phyloP scores from a whole-genome alignment of 768 basidiomycete species.

The Boletus rubescentipes region DNA sequence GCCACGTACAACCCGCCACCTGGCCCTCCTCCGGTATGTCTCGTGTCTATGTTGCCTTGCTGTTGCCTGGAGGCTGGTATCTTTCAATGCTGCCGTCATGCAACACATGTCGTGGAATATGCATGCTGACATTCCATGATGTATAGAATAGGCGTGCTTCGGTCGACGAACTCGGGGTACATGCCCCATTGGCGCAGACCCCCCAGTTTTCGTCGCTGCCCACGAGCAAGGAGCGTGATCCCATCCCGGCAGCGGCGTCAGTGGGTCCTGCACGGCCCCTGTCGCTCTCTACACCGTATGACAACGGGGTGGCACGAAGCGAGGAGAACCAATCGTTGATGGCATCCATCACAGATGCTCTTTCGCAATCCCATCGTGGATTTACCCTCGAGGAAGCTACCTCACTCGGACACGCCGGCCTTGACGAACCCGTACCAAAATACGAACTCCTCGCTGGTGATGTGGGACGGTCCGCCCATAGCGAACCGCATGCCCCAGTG shows the following conservation, averaged over 20 bases:
- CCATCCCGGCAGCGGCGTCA: slow-evolving; percentile 13
- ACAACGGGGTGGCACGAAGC: slow-evolving; percentile 4
- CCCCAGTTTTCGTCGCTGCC: slow-evolving; percentile 65
- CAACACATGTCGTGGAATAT: slow-evolving; percentile 9
- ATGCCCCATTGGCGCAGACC: not conserved
- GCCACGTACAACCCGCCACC: slow-evolving; percentile 7
- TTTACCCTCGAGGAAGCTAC: slow-evolving; percentile 26
- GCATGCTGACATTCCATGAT: slow-evolving; percentile 12
- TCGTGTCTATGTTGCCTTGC: slow-evolving; percentile 12
- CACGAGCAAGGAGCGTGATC: slow-evolving; percentile 42
- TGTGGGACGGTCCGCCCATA: slow-evolving; percentile 1
- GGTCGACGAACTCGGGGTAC: slow-evolving; percentile 29
- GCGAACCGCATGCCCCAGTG: slow-evolving; percentile 19
- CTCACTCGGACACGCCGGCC: slow-evolving; percentile 15
- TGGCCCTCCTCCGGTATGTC: slow-evolving; percentile 19
- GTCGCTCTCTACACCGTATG: slow-evolving; percentile 7
- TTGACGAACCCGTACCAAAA: slow-evolving; percentile 38
- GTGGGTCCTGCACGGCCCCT: slow-evolving; percentile 4
- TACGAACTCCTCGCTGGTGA: slow-evolving; percentile 32
- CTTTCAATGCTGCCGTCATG: slow-evolving; percentile 6
- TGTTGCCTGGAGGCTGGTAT: slow-evolving; percentile 20
- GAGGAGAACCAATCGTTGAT: slow-evolving; percentile 36
- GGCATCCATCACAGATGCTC: slow-evolving; percentile 40
- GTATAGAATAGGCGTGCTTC: slow-evolving; percentile 21
- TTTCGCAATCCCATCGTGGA: slow-evolving; percentile 27